Evolutionary conservation across 768 basidiomycete species (phyloP), one percentile per base, ranked within the genome.

Genomic region (Rhizopogon vinicolor): DNA sequence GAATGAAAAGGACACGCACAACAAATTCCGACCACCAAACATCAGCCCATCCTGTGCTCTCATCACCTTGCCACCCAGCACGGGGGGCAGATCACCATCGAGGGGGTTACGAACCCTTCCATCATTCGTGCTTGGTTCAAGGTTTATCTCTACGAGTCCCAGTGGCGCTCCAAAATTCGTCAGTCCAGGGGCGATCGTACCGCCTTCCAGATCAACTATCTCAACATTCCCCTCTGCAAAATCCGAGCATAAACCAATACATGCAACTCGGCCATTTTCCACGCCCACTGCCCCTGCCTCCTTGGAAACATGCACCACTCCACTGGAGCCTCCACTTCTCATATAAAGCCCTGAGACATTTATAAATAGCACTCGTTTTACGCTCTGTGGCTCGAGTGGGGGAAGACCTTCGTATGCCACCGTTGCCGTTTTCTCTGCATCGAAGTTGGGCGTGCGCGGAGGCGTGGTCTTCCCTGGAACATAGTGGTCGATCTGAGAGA

Each of bases 321-420:
- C 65, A 61, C 4, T 65, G 55, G 58, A 72, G 51, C 43, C 64
- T 5, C 49, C 59, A 59, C 37, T 71, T 60, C 62, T 69, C 54
- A 55, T 60, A 52, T 75, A 81, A 39, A 87, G 64, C 6, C 71
- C 70, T 9, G 70, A 71, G 41, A 93, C 87, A 63, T 91, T 91
- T 22, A 68, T 74, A 65, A 93, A 91, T 22, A 86, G 67, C 31
- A 86, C 74, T 40, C 73, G 75, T 31, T 63, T 63, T 5, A 43
- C 45, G 8, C 63, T 63, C 25, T 66, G 57, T 0, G 82, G 76
- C 8, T 68, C 66, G 9, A 94, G 74, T 14, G 91, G 89, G 5
- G 89, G 89, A 52, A 93, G 77, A 19, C 92, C 92, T 28, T 92
- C 84, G 56, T 83, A 83, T 37, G 76, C 58, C 40, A 91, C 62